Conservation (phyloP, 2,329 filamentous ascomycete genomes). For the Claviceps lovelessii region DNA sequence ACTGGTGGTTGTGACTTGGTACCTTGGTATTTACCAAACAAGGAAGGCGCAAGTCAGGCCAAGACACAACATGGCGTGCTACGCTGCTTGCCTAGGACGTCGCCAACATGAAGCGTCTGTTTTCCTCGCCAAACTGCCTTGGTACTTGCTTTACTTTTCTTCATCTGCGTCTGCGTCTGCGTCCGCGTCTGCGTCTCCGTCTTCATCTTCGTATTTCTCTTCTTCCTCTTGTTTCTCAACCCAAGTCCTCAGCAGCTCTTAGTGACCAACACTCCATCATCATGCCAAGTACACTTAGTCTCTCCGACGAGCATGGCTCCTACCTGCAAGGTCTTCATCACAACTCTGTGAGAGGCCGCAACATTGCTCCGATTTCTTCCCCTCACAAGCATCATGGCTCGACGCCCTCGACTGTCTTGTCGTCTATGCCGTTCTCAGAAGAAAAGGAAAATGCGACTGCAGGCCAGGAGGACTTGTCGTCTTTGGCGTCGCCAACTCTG, state of each 20-base stretch:
- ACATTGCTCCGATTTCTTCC: neutral
- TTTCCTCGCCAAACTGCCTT: too few species aligned
- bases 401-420: neutral
- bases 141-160: neutral
- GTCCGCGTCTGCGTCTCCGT: too few species aligned
- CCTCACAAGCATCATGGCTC: neutral
- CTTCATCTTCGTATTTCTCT: too few species aligned
- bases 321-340: conserved; percentile 1
- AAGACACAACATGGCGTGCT: neutral
- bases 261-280: neutral
- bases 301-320: neutral
- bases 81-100: too few species aligned
- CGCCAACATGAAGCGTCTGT: too few species aligned
- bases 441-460: conserved; percentile 2
- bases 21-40: too few species aligned
- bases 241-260: neutral
- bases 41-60: neutral
- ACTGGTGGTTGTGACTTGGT: too few species aligned
- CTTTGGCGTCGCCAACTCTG: neutral
- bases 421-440: neutral
- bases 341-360: neutral
- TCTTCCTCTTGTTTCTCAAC: neutral
- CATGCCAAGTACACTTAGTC: conserved; percentile 5
- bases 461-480: neutral
- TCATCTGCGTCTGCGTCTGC: neutral